Evolutionary conservation across 108 stramenopile genomes (phyloP).

Genomic region (Pelagomonas calceolata): DNA sequence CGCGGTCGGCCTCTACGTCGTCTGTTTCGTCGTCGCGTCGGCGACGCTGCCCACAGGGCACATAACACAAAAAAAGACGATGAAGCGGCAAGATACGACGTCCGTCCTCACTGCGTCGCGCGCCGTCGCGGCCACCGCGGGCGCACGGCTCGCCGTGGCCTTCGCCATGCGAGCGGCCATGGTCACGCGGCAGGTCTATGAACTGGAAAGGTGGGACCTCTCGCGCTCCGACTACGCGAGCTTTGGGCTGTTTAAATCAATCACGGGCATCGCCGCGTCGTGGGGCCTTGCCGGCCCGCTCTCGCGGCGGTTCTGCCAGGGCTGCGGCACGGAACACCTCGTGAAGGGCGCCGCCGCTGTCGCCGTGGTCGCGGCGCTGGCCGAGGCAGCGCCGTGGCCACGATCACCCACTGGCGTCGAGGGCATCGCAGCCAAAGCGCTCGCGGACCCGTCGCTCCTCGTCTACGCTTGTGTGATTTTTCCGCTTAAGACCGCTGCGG

Average conservation of each 20-base stretch:
- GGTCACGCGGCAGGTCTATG: background rate
- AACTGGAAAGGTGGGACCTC: background rate
- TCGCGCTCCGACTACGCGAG: background rate
- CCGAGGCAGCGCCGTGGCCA: background rate
- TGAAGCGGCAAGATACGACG: background rate
- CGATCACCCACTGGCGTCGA: background rate
- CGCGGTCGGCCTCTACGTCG: conserved; percentile 44
- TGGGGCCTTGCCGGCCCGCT: background rate
- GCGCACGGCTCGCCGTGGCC: background rate
- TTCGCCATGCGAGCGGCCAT: background rate
- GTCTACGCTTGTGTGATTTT: background rate
- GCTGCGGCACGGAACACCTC: background rate
- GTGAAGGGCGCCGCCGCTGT: background rate
- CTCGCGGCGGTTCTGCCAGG: background rate
- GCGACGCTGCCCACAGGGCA: conserved; percentile 29
- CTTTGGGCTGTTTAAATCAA: background rate
- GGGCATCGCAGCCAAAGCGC: background rate
- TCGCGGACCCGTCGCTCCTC: background rate
- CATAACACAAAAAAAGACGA: too few species aligned
- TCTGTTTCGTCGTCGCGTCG: conserved; percentile 46
- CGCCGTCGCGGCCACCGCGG: background rate
- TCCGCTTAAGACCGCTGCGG: background rate
- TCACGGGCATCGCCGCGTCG: background rate
- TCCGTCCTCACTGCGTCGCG: background rate
- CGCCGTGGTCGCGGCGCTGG: background rate